Conservation (phyloP, 2,329 filamentous ascomycete genomes). For the Pseudogymnoascus sp. region DNA sequence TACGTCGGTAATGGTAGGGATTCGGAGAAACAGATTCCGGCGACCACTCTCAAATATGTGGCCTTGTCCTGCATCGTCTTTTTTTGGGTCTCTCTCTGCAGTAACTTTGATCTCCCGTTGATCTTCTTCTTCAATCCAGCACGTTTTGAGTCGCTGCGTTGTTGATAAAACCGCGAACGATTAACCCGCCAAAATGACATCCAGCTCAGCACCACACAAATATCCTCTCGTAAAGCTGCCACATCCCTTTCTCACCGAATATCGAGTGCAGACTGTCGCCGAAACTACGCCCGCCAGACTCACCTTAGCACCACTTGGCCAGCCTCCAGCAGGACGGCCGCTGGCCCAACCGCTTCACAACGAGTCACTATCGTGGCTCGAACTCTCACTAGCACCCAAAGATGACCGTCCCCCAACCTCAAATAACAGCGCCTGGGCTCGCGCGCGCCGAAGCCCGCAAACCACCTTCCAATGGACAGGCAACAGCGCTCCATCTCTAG, state of each 20-base stretch:
- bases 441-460: conserved; percentile 26
- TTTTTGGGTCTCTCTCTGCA: neutral
- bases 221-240: conserved; percentile 19
- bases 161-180: conserved; percentile 2
- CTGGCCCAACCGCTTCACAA: conserved; percentile 25
- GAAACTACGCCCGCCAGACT: conserved; percentile 13
- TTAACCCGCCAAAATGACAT: neutral
- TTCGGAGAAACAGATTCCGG: neutral
- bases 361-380: conserved; percentile 24
- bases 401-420: conserved; percentile 19
- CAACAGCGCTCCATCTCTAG: conserved; percentile 25
- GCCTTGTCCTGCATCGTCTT: neutral
- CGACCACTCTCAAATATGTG: neutral
- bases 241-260: conserved; percentile 19
- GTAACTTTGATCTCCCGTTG: conserved; percentile 1
- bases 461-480: conserved; percentile 30
- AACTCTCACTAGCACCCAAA: conserved; percentile 21
- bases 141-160: neutral
- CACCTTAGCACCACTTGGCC: conserved; percentile 13
- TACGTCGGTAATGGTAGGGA: neutral
- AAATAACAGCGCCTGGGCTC: conserved; percentile 34
- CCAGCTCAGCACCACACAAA: conserved; percentile 10
- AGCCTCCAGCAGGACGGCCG: conserved; percentile 11
- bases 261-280: conserved; percentile 15
- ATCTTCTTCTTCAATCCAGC: neutral